A percentile compares a stretch with the other conserved stretches of the same genome.
Evolutionary conservation across 2,329 filamentous ascomycete genomes (phyloP).

Genomic region (Xylariaceae sp.): DNA sequence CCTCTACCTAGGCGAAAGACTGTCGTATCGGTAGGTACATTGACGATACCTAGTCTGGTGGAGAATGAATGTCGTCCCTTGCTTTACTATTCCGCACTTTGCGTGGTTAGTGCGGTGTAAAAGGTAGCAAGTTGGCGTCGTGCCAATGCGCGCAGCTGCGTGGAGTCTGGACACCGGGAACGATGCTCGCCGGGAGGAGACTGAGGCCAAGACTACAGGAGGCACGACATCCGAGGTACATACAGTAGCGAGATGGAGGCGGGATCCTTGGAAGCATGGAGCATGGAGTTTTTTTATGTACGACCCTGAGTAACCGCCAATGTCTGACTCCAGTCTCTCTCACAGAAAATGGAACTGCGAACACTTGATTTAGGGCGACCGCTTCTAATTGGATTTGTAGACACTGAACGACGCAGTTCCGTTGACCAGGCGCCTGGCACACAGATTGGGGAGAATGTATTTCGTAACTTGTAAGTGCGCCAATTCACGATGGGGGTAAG

Average conservation of each 20-base stretch:
- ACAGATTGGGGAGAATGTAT: no score
- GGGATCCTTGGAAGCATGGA: not conserved
- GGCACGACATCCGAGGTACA: not conserved
- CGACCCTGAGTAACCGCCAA: not conserved
- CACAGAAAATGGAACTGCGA: not conserved
- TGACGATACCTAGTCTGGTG: conserved; percentile 7
- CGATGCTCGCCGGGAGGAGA: not conserved
- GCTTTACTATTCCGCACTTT: not conserved
- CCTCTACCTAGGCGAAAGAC: not conserved
- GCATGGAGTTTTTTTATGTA: not conserved
- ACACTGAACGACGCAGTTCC: not conserved
- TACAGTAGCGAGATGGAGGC: conserved; percentile 3
- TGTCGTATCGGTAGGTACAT: not conserved
- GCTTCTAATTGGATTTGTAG: not conserved
- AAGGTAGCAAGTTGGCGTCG: no score
- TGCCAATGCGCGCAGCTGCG: no score
- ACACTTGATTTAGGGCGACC: not conserved
- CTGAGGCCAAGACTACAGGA: not conserved
- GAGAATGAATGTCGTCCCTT: conserved; percentile 6
- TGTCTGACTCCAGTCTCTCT: not conserved
- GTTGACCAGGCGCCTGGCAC: no score
- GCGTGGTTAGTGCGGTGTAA: no score
- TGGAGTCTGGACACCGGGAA: not conserved
- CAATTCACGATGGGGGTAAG: no score
- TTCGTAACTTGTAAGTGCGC: no score